Evolutionary conservation across 768 basidiomycete genomes (phyloP).

Genomic region (Mycena sanguinolenta): DNA sequence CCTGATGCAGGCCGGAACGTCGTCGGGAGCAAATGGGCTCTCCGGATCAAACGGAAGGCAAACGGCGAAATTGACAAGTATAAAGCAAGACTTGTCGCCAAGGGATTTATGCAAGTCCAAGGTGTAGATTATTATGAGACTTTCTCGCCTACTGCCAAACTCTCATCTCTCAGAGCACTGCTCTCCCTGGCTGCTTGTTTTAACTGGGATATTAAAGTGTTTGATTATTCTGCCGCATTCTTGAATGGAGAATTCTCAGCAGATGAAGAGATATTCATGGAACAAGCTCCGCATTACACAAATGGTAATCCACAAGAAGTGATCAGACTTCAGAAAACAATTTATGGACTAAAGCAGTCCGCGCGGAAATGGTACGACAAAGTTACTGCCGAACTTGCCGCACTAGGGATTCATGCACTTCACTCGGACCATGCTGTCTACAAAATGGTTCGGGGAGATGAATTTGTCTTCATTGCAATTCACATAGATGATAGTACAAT

Average conservation of each 20-base stretch:
- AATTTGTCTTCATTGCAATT: background rate
- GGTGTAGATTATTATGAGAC: constrained; percentile 46
- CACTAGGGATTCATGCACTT: constrained; percentile 18
- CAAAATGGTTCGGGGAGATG: background rate
- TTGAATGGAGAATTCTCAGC: constrained; percentile 28
- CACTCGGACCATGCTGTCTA: constrained; percentile 33
- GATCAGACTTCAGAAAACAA: constrained; percentile 33
- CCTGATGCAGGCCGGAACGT: too few species aligned
- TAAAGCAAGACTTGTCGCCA: constrained; percentile 41
- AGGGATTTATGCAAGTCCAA: constrained; percentile 3
- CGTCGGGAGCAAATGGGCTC: constrained; percentile 44
- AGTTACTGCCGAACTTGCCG: constrained; percentile 37
- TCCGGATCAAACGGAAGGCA: constrained; percentile 49
- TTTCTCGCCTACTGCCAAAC: constrained; percentile 14
- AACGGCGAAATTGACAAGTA: constrained; percentile 46
- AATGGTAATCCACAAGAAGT: constrained; percentile 17
- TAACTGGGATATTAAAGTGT: constrained; percentile 38
- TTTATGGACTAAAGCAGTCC: constrained; percentile 54
- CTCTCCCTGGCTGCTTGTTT: constrained; percentile 16
- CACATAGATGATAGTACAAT: constrained; percentile 51
- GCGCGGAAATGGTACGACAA: constrained; percentile 47
- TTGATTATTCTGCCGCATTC: constrained; percentile 31
- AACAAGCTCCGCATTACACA: constrained; percentile 34
- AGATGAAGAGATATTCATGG: constrained; percentile 41
- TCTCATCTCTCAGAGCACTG: constrained; percentile 11